Evolutionary conservation across 441 rosid genomes (phyloP).

Genomic region (Brassica hybrid): DNA sequence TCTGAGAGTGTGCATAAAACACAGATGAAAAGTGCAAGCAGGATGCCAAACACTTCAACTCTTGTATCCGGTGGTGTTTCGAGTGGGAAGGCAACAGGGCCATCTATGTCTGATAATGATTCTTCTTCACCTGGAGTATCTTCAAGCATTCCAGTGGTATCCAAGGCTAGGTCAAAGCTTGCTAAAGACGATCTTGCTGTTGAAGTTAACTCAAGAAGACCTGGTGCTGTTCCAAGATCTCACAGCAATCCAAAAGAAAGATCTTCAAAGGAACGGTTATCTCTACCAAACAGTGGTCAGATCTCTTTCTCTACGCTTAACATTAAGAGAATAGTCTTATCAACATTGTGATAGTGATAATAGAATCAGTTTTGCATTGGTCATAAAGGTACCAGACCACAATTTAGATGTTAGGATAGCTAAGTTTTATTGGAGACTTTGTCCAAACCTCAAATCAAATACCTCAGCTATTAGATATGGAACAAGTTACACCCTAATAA

Average conservation of each 20-base stretch:
- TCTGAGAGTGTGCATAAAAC: constrained; percentile 48
- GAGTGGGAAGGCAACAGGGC: constrained; percentile 66
- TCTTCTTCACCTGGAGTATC: constrained; percentile 62
- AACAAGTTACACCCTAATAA: not conserved
- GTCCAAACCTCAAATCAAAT: too few relatives aligned
- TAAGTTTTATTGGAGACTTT: too few relatives aligned
- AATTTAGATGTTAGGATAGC: too few relatives aligned
- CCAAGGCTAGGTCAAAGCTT: constrained; percentile 57
- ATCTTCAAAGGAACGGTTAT: constrained; percentile 61
- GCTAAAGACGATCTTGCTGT: constrained; percentile 53
- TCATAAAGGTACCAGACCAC: too few relatives aligned
- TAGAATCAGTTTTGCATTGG: too few relatives aligned
- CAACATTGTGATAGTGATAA: too few relatives aligned
- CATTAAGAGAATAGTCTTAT: not conserved
- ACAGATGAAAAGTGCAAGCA: constrained; percentile 60
- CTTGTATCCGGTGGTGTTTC: too few relatives aligned
- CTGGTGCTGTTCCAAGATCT: constrained; percentile 65
- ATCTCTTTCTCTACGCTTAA: constrained; percentile 11
- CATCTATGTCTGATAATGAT: constrained; percentile 69
- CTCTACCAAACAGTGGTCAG: constrained; percentile 82
- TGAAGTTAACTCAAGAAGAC: constrained; percentile 61
- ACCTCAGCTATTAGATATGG: not conserved
- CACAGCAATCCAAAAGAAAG: constrained; percentile 67
- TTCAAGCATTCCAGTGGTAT: constrained; percentile 3
- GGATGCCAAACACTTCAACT: constrained; percentile 52